Conservation (phyloP, 768 basidiomycete species). For the Podaxis sp. region DNA sequence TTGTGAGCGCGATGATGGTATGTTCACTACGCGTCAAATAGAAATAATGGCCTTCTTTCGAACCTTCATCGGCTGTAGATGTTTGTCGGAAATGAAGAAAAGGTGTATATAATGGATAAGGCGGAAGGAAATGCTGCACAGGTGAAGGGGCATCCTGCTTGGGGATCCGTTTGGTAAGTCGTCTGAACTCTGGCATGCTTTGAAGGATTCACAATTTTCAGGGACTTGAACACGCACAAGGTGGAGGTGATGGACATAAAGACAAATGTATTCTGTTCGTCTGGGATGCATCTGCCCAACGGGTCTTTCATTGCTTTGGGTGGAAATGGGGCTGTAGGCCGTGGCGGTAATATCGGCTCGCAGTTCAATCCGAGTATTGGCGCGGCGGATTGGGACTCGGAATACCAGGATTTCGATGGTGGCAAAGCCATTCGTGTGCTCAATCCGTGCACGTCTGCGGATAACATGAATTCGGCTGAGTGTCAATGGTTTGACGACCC, state of each 20-base stretch:
- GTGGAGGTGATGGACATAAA: constrained; percentile 66
- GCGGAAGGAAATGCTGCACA: constrained; percentile 70
- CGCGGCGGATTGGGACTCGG: constrained; percentile 56
- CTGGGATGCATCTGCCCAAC: constrained; percentile 80
- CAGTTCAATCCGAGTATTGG: constrained; percentile 42
- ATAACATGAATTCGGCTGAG: constrained; percentile 43
- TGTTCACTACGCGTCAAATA: not conserved
- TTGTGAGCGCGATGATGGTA: constrained; percentile 54
- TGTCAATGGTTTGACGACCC: constrained; percentile 78
- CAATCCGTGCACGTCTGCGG: constrained; percentile 60
- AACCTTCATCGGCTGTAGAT: constrained; percentile 39
- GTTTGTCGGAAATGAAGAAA: constrained; percentile 77
- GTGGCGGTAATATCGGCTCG: constrained; percentile 58
- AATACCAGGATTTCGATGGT: constrained; percentile 81
- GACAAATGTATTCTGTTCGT: constrained; percentile 80
- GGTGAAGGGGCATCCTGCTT: constrained; percentile 70
- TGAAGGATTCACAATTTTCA: constrained; percentile 19
- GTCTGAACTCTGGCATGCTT: not conserved
- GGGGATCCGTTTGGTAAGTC: constrained; percentile 66
- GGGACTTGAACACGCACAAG: constrained; percentile 61
- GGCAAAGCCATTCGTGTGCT: constrained; percentile 77
- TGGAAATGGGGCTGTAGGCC: constrained; percentile 73
- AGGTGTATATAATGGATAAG: constrained; percentile 93
- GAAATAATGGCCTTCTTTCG: not conserved
- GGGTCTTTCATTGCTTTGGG: constrained; percentile 75